Evolutionary conservation across 805 yeast species (phyloP).

Genomic region (Zygoascus biomembranicola): DNA sequence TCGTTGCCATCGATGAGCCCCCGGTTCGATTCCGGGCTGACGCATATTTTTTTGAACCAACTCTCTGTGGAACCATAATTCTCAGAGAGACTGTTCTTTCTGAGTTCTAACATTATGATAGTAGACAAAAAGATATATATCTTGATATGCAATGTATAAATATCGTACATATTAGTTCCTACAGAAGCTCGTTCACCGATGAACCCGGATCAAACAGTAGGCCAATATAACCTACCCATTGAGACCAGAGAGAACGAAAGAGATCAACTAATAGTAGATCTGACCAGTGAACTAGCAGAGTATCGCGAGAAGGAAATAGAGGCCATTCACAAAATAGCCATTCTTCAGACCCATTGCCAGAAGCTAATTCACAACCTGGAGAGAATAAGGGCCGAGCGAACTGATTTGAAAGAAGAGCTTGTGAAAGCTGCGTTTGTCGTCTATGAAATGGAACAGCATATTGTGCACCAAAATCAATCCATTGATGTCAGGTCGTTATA

Average conservation of each 20-base stretch:
- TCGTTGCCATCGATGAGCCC: constrained; percentile 53
- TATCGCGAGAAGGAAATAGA: not conserved
- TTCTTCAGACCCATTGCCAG: constrained; percentile 1
- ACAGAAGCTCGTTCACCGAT: too few relatives aligned
- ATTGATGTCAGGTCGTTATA: not conserved
- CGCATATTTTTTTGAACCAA: constrained; percentile 31
- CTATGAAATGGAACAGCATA: not conserved
- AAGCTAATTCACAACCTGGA: not conserved
- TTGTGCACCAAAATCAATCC: not conserved
- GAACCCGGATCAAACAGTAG: too few relatives aligned
- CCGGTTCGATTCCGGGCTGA: constrained; percentile 55
- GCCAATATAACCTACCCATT: too few relatives aligned
- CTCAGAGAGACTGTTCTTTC: not conserved
- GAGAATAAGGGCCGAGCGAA: not conserved
- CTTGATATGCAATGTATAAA: not conserved
- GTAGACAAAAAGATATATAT: not conserved
- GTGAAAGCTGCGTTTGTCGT: constrained; percentile 3
- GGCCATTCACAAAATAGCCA: not conserved
- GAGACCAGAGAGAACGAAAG: not conserved
- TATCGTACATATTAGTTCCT: not conserved
- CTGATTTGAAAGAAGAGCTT: constrained; percentile 5
- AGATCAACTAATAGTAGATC: not conserved
- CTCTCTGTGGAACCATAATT: not conserved
- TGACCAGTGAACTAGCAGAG: not conserved
- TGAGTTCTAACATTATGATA: not conserved